Conservation (phyloP, 352 stramenopile species). For the Halophytophthora batemanensis region DNA sequence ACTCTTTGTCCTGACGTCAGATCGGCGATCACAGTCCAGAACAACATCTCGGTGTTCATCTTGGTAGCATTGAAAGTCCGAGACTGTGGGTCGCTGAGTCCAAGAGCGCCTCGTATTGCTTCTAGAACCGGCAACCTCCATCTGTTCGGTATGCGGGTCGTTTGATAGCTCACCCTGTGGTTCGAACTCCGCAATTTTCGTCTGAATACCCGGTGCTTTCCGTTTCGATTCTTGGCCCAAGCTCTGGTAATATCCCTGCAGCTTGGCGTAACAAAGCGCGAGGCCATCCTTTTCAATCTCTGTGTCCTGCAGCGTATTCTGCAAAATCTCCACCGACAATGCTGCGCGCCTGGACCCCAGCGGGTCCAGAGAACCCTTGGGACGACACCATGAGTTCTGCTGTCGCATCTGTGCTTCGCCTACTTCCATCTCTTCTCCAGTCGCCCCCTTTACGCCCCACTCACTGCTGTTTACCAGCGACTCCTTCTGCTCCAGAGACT, state of each 20-base stretch:
- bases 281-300: slow-evolving; percentile 73
- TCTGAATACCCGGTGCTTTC: slow-evolving; percentile 18
- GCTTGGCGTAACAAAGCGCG: slow-evolving; percentile 29
- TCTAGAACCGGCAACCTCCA: too few species aligned
- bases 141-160: slow-evolving; percentile 24
- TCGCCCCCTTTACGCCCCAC: slow-evolving; percentile 30
- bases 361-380: slow-evolving; percentile 52
- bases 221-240: slow-evolving; percentile 29
- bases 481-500: slow-evolving; percentile 41
- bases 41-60: too few species aligned
- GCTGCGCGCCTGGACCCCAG: slow-evolving; percentile 47
- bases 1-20: too few species aligned
- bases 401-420: slow-evolving; percentile 31
- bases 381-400: slow-evolving; percentile 46
- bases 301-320: slow-evolving; percentile 54
- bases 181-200: slow-evolving; percentile 16
- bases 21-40: too few species aligned
- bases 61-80: too few species aligned
- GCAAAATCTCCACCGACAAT: slow-evolving; percentile 44
- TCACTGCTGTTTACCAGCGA: slow-evolving; percentile 52
- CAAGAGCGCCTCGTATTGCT: slow-evolving; percentile 22
- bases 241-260: slow-evolving; percentile 32
- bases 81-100: too few species aligned
- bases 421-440: slow-evolving; percentile 33
- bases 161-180: slow-evolving; percentile 14